phyloP scores from a whole-genome alignment of 345 rosid genomes.

The Passiflora organensis region DNA sequence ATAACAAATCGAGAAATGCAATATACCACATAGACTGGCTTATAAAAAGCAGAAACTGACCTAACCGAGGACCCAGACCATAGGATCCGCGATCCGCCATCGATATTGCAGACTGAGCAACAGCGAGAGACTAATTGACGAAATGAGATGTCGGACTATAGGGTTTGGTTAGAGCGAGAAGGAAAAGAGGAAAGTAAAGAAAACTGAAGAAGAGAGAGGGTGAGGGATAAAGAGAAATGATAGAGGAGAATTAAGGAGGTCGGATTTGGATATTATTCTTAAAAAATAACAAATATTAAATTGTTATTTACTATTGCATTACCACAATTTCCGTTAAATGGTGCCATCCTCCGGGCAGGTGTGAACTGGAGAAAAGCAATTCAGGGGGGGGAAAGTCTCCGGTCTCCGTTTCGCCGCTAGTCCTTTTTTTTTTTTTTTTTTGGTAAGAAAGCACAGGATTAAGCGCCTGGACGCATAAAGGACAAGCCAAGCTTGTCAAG shows the following conservation, averaged over 20 bases:
- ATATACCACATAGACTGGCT: too few relatives aligned
- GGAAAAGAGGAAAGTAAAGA: background rate
- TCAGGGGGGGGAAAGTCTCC: too few relatives aligned
- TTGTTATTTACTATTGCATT: background rate
- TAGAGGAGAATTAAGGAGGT: background rate
- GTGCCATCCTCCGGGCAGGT: background rate
- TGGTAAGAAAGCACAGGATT: too few relatives aligned
- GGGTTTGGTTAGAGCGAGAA: too few relatives aligned
- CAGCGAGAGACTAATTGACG: too few relatives aligned
- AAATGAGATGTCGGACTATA: too few relatives aligned
- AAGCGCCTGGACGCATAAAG: too few relatives aligned
- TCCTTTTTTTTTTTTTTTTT: background rate
- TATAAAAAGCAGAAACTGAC: too few relatives aligned
- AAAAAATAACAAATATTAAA: too few relatives aligned
- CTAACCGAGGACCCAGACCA: background rate
- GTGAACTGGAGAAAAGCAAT: too few relatives aligned
- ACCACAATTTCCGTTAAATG: background rate
- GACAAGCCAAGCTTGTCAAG: too few relatives aligned
- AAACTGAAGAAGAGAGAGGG: background rate
- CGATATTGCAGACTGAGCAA: background rate
- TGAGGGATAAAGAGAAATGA: background rate
- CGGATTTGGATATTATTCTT: background rate
- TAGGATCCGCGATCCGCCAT: slow-evolving; percentile 5
- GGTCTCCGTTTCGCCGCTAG: too few relatives aligned
- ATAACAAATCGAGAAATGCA: background rate